Evolutionary conservation across 371 early-diverging fungal species (phyloP).

Genomic region (Dinochytrium kinnereticum): DNA sequence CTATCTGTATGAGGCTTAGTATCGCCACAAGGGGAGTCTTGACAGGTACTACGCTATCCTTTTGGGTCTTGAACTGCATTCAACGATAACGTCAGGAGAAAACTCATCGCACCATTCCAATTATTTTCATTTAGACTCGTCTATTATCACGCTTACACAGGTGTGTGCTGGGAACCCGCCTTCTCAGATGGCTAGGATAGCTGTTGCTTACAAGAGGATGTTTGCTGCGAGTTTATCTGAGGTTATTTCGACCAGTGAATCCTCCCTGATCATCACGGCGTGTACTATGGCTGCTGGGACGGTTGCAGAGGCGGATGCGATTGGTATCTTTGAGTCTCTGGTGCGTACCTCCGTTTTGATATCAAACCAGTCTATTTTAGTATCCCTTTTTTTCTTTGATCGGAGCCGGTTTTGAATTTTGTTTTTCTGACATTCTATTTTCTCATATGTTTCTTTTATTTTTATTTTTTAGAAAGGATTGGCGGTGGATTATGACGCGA

Average conservation of each 20-base stretch:
- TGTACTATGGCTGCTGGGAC: not conserved
- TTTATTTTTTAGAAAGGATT: slow-evolving; percentile 6
- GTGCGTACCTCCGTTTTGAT: no score
- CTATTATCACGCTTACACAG: not conserved
- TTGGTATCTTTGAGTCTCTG: slow-evolving; percentile 7
- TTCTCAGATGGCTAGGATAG: not conserved
- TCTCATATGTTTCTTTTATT: not conserved
- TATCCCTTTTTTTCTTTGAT: not conserved
- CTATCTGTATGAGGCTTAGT: not conserved
- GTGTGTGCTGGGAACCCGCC: not conserved
- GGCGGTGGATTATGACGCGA: slow-evolving; percentile 5
- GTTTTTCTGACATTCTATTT: no score
- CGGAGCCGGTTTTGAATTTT: not conserved
- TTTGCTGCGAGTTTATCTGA: not conserved
- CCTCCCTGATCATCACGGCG: slow-evolving; percentile 7
- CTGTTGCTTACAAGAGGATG: not conserved
- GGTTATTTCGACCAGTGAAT: not conserved
- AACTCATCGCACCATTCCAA: not conserved
- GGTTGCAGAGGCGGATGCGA: slow-evolving; percentile 7
- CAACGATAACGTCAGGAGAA: not conserved
- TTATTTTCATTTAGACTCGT: not conserved
- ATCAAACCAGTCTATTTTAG: no score
- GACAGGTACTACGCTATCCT: not conserved
- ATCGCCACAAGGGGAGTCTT: slow-evolving; percentile 6
- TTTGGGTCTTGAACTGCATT: no score